Conservation (phyloP, 2,329 filamentous ascomycete species). For the Fusarium sarcochroum region DNA sequence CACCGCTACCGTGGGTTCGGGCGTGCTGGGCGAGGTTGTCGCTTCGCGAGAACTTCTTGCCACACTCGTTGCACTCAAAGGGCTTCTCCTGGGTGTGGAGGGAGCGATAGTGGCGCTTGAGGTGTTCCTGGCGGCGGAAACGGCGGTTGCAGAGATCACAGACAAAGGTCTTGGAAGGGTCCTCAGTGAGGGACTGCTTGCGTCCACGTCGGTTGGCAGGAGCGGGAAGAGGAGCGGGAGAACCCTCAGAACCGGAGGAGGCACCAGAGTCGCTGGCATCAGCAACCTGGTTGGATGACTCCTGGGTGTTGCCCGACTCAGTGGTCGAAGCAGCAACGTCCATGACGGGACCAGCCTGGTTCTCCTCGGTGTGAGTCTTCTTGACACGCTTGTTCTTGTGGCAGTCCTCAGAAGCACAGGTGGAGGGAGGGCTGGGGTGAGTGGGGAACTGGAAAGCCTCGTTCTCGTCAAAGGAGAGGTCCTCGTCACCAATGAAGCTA, state of each 20-base stretch:
- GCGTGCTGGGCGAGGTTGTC: conserved; percentile 98
- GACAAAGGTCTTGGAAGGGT: conserved; percentile 98
- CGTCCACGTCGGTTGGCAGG: conserved; percentile 91
- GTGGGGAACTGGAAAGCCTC: conserved; percentile 72
- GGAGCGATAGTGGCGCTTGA: conserved; percentile 98
- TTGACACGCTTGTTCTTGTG: conserved; percentile 72
- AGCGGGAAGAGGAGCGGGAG: conserved; percentile 60
- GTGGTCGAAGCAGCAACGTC: conserved; percentile 55
- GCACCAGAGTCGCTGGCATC: conserved; percentile 57
- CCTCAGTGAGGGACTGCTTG: conserved; percentile 98
- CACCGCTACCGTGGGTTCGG: conserved; percentile 90
- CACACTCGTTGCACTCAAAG: conserved; percentile 96
- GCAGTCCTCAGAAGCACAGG: conserved; percentile 58
- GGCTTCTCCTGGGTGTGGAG: conserved; percentile 99
- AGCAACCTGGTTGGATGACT: conserved; percentile 53
- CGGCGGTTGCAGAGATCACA: conserved; percentile 96
- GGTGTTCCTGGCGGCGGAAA: conserved; percentile 97
- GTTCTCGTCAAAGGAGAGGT: conserved; percentile 81
- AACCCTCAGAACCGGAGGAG: conserved; percentile 62
- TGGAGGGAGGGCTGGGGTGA: conserved; percentile 70
- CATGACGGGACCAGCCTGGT: conserved; percentile 58
- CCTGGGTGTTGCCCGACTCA: conserved; percentile 55
- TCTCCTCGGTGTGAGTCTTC: conserved; percentile 65
- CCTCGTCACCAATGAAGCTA: conserved; percentile 81
- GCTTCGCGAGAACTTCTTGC: conserved; percentile 98